Conservation (phyloP, 441 rosid genomes). For the Codiaeum variegatum region DNA sequence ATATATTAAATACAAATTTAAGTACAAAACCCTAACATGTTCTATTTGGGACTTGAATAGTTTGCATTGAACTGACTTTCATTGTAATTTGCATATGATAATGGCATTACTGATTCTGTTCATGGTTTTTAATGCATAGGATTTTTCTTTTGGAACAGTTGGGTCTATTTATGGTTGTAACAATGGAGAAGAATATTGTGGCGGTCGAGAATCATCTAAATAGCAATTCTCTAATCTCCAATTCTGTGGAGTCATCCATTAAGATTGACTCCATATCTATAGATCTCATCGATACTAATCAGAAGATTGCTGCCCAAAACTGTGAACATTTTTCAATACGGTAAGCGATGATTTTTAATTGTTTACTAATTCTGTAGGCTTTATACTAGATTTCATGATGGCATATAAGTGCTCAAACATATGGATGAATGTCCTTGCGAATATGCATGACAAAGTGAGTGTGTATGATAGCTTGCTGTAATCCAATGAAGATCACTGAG, state of each 20-base stretch:
- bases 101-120: conserved; percentile 9
- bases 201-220: conserved; percentile 34
- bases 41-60: conserved; percentile 10
- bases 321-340: conserved; percentile 84
- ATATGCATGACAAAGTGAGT: neutral
- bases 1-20: neutral
- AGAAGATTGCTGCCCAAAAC: conserved; percentile 31
- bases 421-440: neutral
- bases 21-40: neutral
- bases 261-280: conserved; percentile 68
- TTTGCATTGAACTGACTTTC: conserved; percentile 8
- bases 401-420: neutral
- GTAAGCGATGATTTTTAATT: conserved; percentile 38
- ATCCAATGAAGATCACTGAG: neutral
- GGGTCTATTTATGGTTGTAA: conserved; percentile 22
- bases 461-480: neutral
- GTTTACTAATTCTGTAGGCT: neutral
- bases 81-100: conserved; percentile 4
- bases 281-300: conserved; percentile 47
- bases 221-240: conserved; percentile 28
- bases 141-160: conserved; percentile 17
- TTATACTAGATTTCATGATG: neutral
- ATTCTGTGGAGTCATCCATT: conserved; percentile 47
- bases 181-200: conserved; percentile 31
- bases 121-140: conserved; percentile 18